Percentiles rank a stretch among this genome's conserved stretches.
Evolutionary conservation across 2,329 filamentous ascomycete genomes (phyloP).

Genomic region (Cladosporium sp.): DNA sequence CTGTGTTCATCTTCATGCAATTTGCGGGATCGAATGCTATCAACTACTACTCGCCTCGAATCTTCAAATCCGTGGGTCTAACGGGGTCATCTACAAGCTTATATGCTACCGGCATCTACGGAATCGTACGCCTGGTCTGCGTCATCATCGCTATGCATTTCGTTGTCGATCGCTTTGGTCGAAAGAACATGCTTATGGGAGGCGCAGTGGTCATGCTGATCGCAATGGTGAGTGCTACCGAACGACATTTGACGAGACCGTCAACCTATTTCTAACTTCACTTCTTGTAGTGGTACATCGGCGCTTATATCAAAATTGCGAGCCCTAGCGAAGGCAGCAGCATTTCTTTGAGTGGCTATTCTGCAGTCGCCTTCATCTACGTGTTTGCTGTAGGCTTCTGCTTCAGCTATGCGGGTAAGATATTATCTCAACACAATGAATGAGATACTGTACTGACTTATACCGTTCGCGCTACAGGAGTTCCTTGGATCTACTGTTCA

Average conservation of each 20-base stretch:
- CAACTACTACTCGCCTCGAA: slow-evolving; percentile 24
- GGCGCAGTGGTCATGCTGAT: slow-evolving; percentile 23
- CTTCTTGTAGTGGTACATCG: slow-evolving; percentile 20
- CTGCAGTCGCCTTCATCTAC: slow-evolving; percentile 25
- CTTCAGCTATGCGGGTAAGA: slow-evolving; percentile 20
- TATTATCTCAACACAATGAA: not conserved
- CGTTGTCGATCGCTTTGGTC: slow-evolving; percentile 21
- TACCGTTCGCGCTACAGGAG: not conserved
- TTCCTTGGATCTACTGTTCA: slow-evolving; percentile 21
- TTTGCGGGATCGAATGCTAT: slow-evolving; percentile 16
- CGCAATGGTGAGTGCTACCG: slow-evolving; percentile 5
- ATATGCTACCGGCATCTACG: slow-evolving; percentile 30
- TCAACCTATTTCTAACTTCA: not conserved
- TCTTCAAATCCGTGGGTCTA: slow-evolving; percentile 27
- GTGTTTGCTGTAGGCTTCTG: slow-evolving; percentile 22
- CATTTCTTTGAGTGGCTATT: slow-evolving; percentile 17
- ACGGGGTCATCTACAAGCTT: slow-evolving; percentile 26
- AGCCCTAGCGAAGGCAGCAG: not conserved
- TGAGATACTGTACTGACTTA: not conserved
- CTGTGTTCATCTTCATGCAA: slow-evolving; percentile 26
- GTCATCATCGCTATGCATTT: slow-evolving; percentile 27
- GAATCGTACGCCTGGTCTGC: slow-evolving; percentile 27
- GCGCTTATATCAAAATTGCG: slow-evolving; percentile 12
- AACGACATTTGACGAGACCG: not conserved
- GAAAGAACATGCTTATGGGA: slow-evolving; percentile 24